Evolutionary conservation across 1,139 yeast species (phyloP).

Genomic region (Candida sp.): DNA sequence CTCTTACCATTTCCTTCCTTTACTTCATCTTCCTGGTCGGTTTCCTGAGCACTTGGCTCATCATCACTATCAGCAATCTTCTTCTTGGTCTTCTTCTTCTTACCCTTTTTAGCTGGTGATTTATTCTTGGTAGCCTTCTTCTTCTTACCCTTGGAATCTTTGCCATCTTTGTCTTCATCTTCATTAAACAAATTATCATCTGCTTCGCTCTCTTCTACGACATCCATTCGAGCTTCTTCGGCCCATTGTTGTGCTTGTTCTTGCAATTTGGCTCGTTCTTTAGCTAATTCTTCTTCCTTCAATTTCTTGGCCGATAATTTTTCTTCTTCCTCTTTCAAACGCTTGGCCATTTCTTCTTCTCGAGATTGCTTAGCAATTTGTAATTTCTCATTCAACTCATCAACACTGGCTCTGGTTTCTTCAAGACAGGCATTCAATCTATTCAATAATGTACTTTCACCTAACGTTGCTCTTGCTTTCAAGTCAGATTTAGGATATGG

Average conservation of each 20-base stretch:
- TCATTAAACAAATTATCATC: conserved; percentile 29
- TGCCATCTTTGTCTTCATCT: conserved; percentile 20
- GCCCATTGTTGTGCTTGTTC: conserved; percentile 86
- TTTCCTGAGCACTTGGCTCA: conserved; percentile 14
- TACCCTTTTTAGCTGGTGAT: conserved; percentile 8
- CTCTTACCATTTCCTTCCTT: conserved; percentile 16
- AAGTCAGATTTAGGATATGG: conserved; percentile 80
- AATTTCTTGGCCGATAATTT: conserved; percentile 38
- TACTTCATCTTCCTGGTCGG: conserved; percentile 14
- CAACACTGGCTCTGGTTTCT: conserved; percentile 71
- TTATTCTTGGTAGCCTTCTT: conserved; percentile 13
- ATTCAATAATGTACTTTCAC: conserved; percentile 68
- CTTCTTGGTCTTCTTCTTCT: conserved; percentile 18
- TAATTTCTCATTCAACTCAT: conserved; percentile 55
- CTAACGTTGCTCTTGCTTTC: conserved; percentile 82
- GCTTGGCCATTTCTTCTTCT: conserved; percentile 43
- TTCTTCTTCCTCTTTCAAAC: conserved; percentile 28
- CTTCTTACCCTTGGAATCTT: conserved; percentile 17
- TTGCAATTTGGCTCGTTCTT: conserved; percentile 69
- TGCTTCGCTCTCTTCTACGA: conserved; percentile 31
- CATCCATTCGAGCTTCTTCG: conserved; percentile 44
- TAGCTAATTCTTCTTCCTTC: conserved; percentile 53
- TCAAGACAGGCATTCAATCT: conserved; percentile 68
- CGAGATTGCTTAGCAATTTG: conserved; percentile 70
- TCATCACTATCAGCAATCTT: conserved; percentile 31